Evolutionary conservation across 169 alveolate species (phyloP), one percentile per base, ranked within the genome.

Genomic region (Eimeria sp.): DNA sequence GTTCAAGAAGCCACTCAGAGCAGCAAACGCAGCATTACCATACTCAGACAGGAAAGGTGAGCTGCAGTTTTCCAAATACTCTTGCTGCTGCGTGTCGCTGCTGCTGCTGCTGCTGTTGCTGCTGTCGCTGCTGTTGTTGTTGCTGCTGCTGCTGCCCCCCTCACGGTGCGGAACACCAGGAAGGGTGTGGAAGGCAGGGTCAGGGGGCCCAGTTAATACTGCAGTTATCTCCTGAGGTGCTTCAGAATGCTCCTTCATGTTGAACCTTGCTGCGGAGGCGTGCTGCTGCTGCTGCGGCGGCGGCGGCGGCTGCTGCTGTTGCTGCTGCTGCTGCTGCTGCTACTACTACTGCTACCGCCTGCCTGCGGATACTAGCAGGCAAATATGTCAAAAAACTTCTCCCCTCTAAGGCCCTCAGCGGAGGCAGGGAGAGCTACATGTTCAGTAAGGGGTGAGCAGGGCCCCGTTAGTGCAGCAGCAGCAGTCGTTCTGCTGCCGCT

Each of bases 81-180:
- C 87, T 76, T 20, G 87, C 87, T 18, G 70, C n/a, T 25, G 20
- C n/a, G 27, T 61, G 70, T 20, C 20, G 70, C 70, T 40, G 87
- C 61, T 76, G 87, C 61, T 61, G 70, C 30, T 40, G 87, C 63
- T 40, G 87, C 87, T 76, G 87, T 63, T 47, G 87, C 87, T 76
- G 87, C 45, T 76, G 87, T 22, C 25, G 87, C 87, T 6, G 82
- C 51, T 72, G 45, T 51, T 40, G 51, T 4, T 14, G 61, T 54
- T 54, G 61, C 61, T 54, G 61, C 61, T 54, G 61, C 61, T 54
- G 61, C 61, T 54, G 61, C 61, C 61, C 61, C 61, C 61, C 61
- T 54, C 61, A 54, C 20, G 16, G 61, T 54, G 61, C 61, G 10
- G 61, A 11, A 54, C 61, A 54, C 61, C 14, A 22, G 76, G 76